These are phyloP conservation scores for Senna tora DNA, from an alignment of 306 rosid species.

Conservation along the genomic window DNA sequence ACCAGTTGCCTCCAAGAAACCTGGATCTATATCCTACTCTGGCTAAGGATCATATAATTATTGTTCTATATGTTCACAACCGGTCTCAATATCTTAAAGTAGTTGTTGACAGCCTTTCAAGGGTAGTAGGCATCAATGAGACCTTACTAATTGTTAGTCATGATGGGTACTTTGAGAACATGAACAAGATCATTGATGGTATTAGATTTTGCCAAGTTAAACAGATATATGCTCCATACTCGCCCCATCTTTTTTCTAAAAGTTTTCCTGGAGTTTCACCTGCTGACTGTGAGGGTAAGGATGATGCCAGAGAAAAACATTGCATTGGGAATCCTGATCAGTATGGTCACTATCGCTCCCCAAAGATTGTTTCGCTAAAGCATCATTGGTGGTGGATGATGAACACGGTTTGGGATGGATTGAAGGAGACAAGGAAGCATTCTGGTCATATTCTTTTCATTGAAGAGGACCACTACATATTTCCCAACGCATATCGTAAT, in stretches of 20 bases:
- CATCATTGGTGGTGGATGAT: constrained; percentile 99
- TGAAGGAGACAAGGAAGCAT: constrained; percentile 67
- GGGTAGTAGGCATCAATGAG: constrained; percentile 81
- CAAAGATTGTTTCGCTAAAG: constrained; percentile 87
- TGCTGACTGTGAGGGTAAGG: constrained; percentile 73
- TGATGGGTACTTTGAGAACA: constrained; percentile 84
- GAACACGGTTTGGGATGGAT: constrained; percentile 94
- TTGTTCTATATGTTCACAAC: constrained; percentile 92
- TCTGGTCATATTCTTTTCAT: constrained; percentile 83
- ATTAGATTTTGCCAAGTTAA: constrained; percentile 87
- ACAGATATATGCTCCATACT: constrained; percentile 88
- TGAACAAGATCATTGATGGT: constrained; percentile 71
- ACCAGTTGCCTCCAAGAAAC: constrained; percentile 75
- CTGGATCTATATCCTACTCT: constrained; percentile 78
- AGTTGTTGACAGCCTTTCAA: constrained; percentile 76
- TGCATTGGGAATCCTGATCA: constrained; percentile 87
- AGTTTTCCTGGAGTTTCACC: constrained; percentile 83
- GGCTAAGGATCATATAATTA: constrained; percentile 59
- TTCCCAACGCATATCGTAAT: constrained; percentile 90
- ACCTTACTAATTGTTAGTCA: constrained; percentile 90
- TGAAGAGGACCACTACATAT: constrained; percentile 90
- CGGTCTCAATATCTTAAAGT: constrained; percentile 82
- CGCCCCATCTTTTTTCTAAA: constrained; percentile 75
- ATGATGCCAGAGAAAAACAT: constrained; percentile 39
- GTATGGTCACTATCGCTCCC: constrained; percentile 83